Evolutionary conservation across 768 basidiomycete species (phyloP).

Genomic region (Gyrodon lividus): DNA sequence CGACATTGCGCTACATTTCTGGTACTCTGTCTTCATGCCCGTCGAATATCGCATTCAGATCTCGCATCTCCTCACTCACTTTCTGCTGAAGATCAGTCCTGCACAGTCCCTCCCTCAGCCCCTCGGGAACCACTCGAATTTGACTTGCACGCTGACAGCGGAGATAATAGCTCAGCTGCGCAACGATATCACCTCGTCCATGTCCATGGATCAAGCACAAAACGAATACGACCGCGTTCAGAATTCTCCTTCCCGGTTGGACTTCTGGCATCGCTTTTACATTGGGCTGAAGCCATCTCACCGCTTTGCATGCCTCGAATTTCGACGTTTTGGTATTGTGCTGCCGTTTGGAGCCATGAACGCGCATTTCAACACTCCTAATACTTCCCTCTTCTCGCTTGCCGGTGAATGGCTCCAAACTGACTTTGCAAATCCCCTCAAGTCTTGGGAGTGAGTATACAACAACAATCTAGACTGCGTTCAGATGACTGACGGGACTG

Average conservation of each 20-base stretch:
- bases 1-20: slow-evolving; percentile 22
- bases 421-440: slow-evolving; percentile 37
- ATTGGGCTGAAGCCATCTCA: slow-evolving; percentile 37
- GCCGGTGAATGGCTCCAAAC: slow-evolving; percentile 41
- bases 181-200: not conserved
- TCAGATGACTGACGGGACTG: no score
- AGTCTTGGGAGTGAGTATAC: slow-evolving; percentile 39
- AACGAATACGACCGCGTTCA: slow-evolving; percentile 25
- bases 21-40: no score
- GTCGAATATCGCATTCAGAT: no score
- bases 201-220: slow-evolving; percentile 5
- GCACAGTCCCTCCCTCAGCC: not conserved
- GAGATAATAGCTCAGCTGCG: not conserved
- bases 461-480: not conserved
- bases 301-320: slow-evolving; percentile 35
- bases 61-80: no score
- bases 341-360: slow-evolving; percentile 38
- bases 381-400: slow-evolving; percentile 40
- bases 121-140: not conserved
- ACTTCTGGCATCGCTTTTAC: slow-evolving; percentile 12
- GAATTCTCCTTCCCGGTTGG: slow-evolving; percentile 32
- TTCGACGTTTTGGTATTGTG: slow-evolving; percentile 34
- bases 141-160: not conserved
- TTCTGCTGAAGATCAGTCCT: not conserved
- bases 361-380: slow-evolving; percentile 35